These are phyloP conservation scores for Podaxis carcinomalis DNA, from an alignment of 768 basidiomycete genomes.

Conservation along the genomic window DNA sequence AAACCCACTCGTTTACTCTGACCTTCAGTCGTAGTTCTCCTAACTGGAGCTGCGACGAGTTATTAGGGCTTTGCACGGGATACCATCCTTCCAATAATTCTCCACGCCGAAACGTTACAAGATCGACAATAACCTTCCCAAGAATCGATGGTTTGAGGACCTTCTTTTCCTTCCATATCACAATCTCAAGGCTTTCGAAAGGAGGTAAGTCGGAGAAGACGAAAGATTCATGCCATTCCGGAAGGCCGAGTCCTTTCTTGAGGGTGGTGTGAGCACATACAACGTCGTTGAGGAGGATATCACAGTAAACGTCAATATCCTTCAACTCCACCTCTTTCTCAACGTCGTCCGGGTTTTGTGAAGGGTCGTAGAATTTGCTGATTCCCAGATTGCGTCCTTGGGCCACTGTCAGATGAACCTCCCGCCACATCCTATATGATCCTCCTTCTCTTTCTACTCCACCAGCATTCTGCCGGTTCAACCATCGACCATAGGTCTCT, in stretches of 20 bases:
- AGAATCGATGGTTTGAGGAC: constrained; percentile 48
- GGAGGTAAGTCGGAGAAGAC: constrained; percentile 72
- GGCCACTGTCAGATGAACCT: constrained; percentile 67
- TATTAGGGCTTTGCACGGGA: constrained; percentile 52
- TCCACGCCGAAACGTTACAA: constrained; percentile 69
- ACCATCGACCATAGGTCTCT: constrained; percentile 68
- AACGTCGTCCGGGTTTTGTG: constrained; percentile 22
- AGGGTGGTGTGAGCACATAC: constrained; percentile 72
- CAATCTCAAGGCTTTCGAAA: constrained; percentile 65
- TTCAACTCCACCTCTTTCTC: constrained; percentile 40
- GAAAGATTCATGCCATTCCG: constrained; percentile 85
- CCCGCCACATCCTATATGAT: constrained; percentile 85
- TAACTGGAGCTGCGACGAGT: constrained; percentile 51
- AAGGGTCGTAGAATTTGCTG: constrained; percentile 30
- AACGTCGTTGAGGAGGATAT: constrained; percentile 65
- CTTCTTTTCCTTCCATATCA: constrained; percentile 69
- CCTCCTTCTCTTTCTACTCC: constrained; percentile 52
- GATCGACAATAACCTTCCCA: constrained; percentile 60
- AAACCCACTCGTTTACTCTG: constrained; percentile 67
- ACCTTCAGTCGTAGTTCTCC: constrained; percentile 77
- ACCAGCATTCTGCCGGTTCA: constrained; percentile 19
- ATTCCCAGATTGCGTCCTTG: constrained; percentile 73
- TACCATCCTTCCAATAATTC: constrained; percentile 84
- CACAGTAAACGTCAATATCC: constrained; percentile 75
- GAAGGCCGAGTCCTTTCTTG: constrained; percentile 59